These are phyloP conservation scores for Glebionis coronaria DNA, from an alignment of 129 eudicot species.

Conservation along the genomic window DNA sequence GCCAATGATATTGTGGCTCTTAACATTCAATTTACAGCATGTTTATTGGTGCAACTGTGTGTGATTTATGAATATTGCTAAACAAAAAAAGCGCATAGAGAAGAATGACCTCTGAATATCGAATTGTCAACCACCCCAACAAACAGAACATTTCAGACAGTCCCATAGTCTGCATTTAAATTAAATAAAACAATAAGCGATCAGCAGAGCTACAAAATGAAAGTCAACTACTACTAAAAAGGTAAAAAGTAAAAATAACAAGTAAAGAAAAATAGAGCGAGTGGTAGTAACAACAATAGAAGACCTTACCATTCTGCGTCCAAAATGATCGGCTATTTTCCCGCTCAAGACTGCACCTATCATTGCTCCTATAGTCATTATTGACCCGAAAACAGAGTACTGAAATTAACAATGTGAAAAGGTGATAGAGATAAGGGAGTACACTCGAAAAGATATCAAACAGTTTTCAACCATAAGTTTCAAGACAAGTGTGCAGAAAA, in stretches of 20 bases:
- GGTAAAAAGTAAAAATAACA: no score
- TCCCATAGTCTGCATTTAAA: conserved; percentile 72
- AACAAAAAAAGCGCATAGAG: conserved; percentile 13
- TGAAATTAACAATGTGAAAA: conserved; percentile 34
- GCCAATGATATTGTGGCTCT: no score
- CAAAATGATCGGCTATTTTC: conserved; percentile 73
- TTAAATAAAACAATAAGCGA: conserved; percentile 9
- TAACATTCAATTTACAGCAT: no score
- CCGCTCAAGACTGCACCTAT: conserved; percentile 79
- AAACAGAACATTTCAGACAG: conserved; percentile 65
- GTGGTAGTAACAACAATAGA: background rate
- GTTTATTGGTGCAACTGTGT: no score
- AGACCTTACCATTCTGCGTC: conserved; percentile 60
- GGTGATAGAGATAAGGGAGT: background rate
- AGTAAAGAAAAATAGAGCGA: conserved; percentile 1
- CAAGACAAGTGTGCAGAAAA: background rate
- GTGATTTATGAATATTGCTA: no score
- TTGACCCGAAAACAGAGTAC: conserved; percentile 89
- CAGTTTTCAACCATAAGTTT: no score
- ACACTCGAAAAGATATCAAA: conserved; percentile 1
- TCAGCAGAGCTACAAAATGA: conserved; percentile 7
- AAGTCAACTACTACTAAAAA: background rate
- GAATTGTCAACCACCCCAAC: conserved; percentile 73
- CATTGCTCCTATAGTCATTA: conserved; percentile 91
- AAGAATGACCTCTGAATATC: conserved; percentile 53